These are phyloP conservation scores for Nymphaea colorata DNA, from an alignment of 164 flowering plant genomes.

Conservation along the genomic window DNA sequence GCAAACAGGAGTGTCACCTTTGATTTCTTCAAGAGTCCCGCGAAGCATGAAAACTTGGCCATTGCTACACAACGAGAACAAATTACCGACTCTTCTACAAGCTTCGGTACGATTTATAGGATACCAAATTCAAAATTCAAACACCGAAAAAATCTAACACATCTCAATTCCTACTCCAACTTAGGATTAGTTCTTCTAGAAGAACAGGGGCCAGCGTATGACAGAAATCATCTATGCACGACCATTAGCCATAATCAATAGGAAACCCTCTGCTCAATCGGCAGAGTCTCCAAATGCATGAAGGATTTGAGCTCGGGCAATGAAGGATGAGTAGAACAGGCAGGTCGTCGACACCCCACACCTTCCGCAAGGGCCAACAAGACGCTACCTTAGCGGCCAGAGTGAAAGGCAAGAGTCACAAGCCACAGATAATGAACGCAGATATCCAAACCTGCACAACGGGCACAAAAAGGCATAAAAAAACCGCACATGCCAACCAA, in stretches of 20 bases:
- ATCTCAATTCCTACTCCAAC: slow-evolving; percentile 2
- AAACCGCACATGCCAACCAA: too few species aligned
- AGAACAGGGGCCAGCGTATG: too few species aligned
- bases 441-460: too few species aligned
- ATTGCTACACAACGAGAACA: slow-evolving; percentile 8
- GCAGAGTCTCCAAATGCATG: slow-evolving; percentile 30
- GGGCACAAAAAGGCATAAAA: too few species aligned
- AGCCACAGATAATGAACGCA: too few species aligned
- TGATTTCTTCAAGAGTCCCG: slow-evolving; percentile 26
- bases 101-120: background rate
- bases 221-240: too few species aligned
- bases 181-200: too few species aligned
- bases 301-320: slow-evolving; percentile 5
- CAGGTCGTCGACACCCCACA: background rate
- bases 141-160: background rate
- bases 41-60: slow-evolving; percentile 43
- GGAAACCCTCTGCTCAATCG: slow-evolving; percentile 22
- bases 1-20: slow-evolving; percentile 27
- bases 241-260: slow-evolving; percentile 52
- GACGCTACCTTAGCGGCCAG: too few species aligned
- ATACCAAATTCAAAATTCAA: background rate
- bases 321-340: slow-evolving; percentile 5
- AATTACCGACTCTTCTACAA: background rate
- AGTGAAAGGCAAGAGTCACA: too few species aligned
- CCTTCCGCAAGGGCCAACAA: too few species aligned